phyloP scores from a whole-genome alignment of 306 rosid genomes.

The Oxytropis ochrocephala region DNA sequence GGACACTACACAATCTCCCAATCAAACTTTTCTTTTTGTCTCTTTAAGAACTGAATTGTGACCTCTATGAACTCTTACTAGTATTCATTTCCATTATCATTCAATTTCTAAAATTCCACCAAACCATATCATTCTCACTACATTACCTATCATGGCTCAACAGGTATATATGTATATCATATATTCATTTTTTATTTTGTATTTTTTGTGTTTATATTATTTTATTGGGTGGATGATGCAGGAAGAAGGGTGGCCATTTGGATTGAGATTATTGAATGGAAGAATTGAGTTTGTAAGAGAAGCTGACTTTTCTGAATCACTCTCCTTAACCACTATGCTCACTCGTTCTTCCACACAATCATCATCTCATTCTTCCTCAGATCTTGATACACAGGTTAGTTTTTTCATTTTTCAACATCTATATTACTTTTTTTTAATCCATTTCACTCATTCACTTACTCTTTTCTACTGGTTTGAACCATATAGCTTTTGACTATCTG shows the following conservation, averaged over 20 bases:
- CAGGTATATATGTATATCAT: conserved; percentile 39
- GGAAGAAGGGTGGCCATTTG: conserved; percentile 91
- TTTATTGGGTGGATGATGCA: conserved; percentile 22
- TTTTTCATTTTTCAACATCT: background rate
- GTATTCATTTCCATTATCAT: background rate
- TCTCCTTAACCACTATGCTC: conserved; percentile 67
- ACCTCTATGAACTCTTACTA: conserved; percentile 3
- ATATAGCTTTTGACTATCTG: background rate
- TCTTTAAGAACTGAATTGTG: conserved; percentile 7
- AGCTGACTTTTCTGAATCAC: conserved; percentile 48
- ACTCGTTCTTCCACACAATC: conserved; percentile 46
- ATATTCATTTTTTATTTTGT: background rate
- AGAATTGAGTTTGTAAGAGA: conserved; percentile 53
- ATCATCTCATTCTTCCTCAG: conserved; percentile 48
- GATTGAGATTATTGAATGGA: conserved; percentile 53
- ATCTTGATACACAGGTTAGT: conserved; percentile 59
- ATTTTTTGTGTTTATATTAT: background rate
- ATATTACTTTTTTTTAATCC: no score
- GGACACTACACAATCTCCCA: background rate
- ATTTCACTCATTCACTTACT: background rate
- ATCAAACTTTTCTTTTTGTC: conserved; percentile 5
- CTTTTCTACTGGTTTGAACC: background rate
- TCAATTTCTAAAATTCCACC: background rate
- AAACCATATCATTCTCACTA: background rate
- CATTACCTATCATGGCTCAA: conserved; percentile 38